Percentiles rank a stretch among this genome's conserved stretches.
Conservation (phyloP, 2,329 filamentous ascomycete genomes). For the Fonsecaea monophora region DNA sequence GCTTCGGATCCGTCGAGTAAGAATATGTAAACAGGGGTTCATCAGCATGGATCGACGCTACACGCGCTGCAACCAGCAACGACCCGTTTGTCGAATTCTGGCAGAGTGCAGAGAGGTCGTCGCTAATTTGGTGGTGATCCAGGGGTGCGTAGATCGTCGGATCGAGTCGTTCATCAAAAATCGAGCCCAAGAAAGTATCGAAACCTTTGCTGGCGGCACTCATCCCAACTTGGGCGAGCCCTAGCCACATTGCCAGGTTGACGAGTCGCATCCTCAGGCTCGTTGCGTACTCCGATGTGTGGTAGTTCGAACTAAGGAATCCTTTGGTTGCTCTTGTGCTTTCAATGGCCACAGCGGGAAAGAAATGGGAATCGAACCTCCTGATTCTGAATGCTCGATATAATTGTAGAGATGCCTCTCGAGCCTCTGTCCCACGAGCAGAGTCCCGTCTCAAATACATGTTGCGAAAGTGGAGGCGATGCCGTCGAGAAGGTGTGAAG, state of each 20-base stretch:
- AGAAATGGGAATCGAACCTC: not conserved
- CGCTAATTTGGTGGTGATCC: not conserved
- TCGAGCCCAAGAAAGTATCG: slow-evolving; percentile 9
- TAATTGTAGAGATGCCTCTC: slow-evolving; percentile 6
- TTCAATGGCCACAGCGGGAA: not conserved
- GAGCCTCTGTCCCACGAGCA: slow-evolving; percentile 5
- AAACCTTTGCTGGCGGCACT: slow-evolving; percentile 9
- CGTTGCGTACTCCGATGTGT: slow-evolving; percentile 2
- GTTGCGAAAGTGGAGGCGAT: slow-evolving; percentile 5
- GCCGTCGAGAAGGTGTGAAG: slow-evolving; percentile 5
- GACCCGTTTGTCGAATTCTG: slow-evolving; percentile 13
- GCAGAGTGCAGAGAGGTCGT: slow-evolving; percentile 12
- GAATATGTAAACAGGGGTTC: slow-evolving; percentile 8
- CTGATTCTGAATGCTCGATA: slow-evolving; percentile 3
- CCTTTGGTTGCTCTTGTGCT: slow-evolving; percentile 2
- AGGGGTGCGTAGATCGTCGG: slow-evolving; percentile 9
- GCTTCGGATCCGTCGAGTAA: slow-evolving; percentile 13
- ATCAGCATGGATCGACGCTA: slow-evolving; percentile 4
- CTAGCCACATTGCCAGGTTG: slow-evolving; percentile 8
- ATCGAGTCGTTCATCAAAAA: slow-evolving; percentile 4
- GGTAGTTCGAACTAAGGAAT: not conserved
- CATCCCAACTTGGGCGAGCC: slow-evolving; percentile 4
- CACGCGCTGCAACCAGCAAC: slow-evolving; percentile 8
- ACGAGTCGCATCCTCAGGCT: slow-evolving; percentile 8
- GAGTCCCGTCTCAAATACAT: slow-evolving; percentile 4